phyloP scores from a whole-genome alignment of 306 rosid species.

The Styphnolobium japonicum region DNA sequence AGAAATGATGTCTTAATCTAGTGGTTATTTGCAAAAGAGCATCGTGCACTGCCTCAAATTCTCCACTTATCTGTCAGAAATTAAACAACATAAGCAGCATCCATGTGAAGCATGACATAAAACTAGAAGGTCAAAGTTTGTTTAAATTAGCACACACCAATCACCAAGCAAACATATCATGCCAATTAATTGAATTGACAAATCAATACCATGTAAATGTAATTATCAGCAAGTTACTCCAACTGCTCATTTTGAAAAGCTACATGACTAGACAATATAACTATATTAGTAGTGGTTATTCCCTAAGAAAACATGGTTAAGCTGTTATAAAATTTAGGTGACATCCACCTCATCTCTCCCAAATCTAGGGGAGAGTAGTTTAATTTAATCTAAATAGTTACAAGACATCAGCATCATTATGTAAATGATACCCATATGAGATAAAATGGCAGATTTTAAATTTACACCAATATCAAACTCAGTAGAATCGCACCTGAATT shows the following conservation, averaged over 20 bases:
- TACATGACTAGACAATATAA: background rate
- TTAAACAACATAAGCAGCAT: conserved; percentile 22
- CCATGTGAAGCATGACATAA: background rate
- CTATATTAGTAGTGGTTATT: background rate
- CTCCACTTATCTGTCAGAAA: conserved; percentile 77
- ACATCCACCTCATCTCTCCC: background rate
- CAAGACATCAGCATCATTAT: background rate
- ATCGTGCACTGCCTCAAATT: conserved; percentile 82
- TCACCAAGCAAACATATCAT: background rate
- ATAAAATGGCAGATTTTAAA: conserved; percentile 12
- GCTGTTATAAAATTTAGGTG: background rate
- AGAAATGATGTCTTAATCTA: conserved; percentile 78
- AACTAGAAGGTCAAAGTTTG: background rate
- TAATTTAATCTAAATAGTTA: conserved; percentile 1
- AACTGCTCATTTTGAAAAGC: background rate
- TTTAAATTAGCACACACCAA: background rate
- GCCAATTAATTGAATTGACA: conserved; percentile 1
- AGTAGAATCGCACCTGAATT: conserved; percentile 60
- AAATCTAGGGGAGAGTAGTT: background rate
- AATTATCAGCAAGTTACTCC: conserved; percentile 11
- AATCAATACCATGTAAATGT: background rate
- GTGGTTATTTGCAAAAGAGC: conserved; percentile 86
- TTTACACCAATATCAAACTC: background rate
- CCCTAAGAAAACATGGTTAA: background rate
- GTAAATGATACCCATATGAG: conserved; percentile 10